Base-by-base conservation (phyloP, 2,329 filamentous ascomycete genomes). In the Botrytis fabae region DNA sequence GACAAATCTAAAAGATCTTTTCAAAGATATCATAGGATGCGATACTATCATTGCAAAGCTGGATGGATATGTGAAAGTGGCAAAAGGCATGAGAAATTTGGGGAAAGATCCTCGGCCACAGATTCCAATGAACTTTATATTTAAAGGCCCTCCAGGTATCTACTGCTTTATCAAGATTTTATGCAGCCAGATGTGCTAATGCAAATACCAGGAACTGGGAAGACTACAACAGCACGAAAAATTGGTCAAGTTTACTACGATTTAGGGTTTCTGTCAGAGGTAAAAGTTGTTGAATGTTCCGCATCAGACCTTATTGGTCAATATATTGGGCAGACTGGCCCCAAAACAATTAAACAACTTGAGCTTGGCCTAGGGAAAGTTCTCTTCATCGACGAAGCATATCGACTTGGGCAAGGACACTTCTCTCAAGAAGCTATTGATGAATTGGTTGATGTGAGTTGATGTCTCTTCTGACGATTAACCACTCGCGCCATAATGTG, bases 221-320 rank as follows among this genome's bases (percentile, higher is more conserved):
- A 94, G 78, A 93, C 92, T 0, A 90, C 90, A 0, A 93, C 87
- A 0, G 93, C 93, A 0, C 83, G 86, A n/a, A 92, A 90, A 74
- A 92, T 95, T 86, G 92, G 92, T 5, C 87, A 93, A 75, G 84
- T 95, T 0, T 95, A 89, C 78, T 94, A 93, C 78, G 89, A 94
- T 76, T 88, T 94, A 85, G 91, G 91, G 0, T 87, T 94, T 48
- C 82, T 95, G 0, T 82, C 87, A 0, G 84, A 83, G 0, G 85
- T 84, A 0, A 86, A 90, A 40, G 90, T 94, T 0, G 79, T 90
- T 0, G 90, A 93, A 71, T 88, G 85, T 63, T 94, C 92, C 0
- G 90, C 90, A 0, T 88, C 89, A 0, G 91, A 94, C 48, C 79
- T 95, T 0, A 84, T 95, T 0, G 92, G 89, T 0, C 83, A 91